Evolutionary conservation across 1,284 basidiomycete genomes (phyloP).

Genomic region (Erythrobasidium hasegawianum): DNA sequence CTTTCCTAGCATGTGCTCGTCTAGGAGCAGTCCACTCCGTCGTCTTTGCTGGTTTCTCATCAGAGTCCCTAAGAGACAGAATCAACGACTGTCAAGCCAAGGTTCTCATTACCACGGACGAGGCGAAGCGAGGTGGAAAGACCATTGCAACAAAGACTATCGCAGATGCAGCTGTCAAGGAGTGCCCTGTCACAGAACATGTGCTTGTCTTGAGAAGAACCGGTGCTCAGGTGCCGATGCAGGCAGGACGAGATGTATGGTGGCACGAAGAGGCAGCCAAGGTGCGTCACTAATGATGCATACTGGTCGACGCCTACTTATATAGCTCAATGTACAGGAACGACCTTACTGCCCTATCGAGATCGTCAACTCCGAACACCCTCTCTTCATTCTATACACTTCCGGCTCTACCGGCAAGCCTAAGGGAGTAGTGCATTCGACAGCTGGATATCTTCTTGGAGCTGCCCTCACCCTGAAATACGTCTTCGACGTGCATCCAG

Average conservation of each 20-base stretch:
- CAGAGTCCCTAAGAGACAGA: slow-evolving; percentile 93
- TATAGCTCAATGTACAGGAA: neutral
- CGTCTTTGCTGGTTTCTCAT: slow-evolving; percentile 94
- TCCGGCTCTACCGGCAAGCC: slow-evolving; percentile 54
- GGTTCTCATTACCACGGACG: slow-evolving; percentile 92
- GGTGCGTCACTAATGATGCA: slow-evolving; percentile 51
- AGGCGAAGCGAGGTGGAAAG: slow-evolving; percentile 91
- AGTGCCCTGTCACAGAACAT: slow-evolving; percentile 80
- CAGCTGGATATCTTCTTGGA: slow-evolving; percentile 61
- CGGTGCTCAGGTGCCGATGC: slow-evolving; percentile 77
- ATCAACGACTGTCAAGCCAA: slow-evolving; percentile 83
- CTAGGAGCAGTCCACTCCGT: slow-evolving; percentile 98
- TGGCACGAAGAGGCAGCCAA: slow-evolving; percentile 87
- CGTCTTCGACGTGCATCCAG: slow-evolving; percentile 89
- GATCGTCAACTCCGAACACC: slow-evolving; percentile 84
- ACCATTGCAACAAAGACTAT: slow-evolving; percentile 93
- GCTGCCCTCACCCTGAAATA: slow-evolving; percentile 62
- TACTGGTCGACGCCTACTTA: slow-evolving; percentile 52
- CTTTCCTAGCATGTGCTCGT: slow-evolving; percentile 94
- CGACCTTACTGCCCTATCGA: slow-evolving; percentile 80
- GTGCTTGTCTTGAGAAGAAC: slow-evolving; percentile 87
- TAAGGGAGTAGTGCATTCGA: slow-evolving; percentile 94
- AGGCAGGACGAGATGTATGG: slow-evolving; percentile 84
- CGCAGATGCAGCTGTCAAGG: slow-evolving; percentile 85
- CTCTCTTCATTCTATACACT: slow-evolving; percentile 89